Conservation (phyloP, 1,139 yeast species). For the Scheffersomyces titani region DNA sequence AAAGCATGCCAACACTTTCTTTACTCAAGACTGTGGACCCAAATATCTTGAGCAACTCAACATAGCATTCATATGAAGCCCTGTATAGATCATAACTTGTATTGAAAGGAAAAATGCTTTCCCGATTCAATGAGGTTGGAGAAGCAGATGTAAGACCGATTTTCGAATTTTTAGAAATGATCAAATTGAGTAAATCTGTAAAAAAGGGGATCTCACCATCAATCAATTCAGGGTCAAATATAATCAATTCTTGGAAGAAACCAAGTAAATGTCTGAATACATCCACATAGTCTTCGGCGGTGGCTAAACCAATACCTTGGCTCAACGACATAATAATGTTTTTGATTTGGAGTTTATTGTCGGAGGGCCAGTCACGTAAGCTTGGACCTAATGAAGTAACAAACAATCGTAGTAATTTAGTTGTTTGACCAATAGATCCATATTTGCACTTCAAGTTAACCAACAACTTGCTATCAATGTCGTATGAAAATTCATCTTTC, state of each 20-base stretch:
- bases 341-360: conserved; percentile 25
- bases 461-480: conserved; percentile 22
- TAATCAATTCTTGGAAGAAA: conserved; percentile 40
- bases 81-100: conserved; percentile 37
- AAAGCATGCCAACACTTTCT: conserved; percentile 38
- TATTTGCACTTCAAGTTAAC: conserved; percentile 33
- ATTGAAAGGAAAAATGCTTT: conserved; percentile 42
- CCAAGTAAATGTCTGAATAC: conserved; percentile 28
- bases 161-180: conserved; percentile 41
- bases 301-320: conserved; percentile 34
- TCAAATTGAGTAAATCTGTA: conserved; percentile 29
- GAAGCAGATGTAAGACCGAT: conserved; percentile 34
- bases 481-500: conserved; percentile 49
- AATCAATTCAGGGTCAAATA: conserved; percentile 40
- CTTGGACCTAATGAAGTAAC: conserved; percentile 45
- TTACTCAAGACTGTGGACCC: conserved; percentile 36
- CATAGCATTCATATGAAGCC: conserved; percentile 41
- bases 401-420: conserved; percentile 30
- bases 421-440: conserved; percentile 23
- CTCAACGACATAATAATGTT: conserved; percentile 32
- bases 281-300: conserved; percentile 28
- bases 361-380: conserved; percentile 24
- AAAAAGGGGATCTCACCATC: conserved; percentile 34
- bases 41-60: conserved; percentile 40
- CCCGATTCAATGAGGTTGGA: conserved; percentile 37